A percentile compares a stretch with the other conserved stretches of the same genome.
Conservation (phyloP, 768 basidiomycete species). For the Lentinula lateritia region DNA sequence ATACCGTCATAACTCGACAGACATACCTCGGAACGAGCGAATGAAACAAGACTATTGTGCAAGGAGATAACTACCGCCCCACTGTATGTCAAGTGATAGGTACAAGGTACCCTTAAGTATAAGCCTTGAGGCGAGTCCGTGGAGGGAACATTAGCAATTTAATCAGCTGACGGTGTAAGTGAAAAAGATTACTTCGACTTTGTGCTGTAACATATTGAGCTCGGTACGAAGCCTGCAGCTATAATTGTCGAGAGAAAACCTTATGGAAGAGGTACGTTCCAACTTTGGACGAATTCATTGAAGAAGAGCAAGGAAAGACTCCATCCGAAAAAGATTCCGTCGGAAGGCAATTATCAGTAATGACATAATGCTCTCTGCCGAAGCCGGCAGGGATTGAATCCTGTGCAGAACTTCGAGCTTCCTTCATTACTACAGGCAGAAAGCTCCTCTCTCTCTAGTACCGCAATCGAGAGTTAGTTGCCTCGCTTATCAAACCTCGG, state of each 20-base stretch:
- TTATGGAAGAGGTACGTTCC: constrained; percentile 21
- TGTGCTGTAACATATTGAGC: not conserved
- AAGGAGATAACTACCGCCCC: not conserved
- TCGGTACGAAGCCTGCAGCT: not conserved
- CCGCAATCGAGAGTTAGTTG: too few species aligned
- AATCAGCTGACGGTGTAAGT: not conserved
- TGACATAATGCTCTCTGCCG: too few species aligned
- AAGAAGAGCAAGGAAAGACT: too few species aligned
- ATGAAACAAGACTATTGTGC: not conserved
- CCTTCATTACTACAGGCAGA: too few species aligned
- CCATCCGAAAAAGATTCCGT: too few species aligned
- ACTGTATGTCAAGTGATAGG: not conserved
- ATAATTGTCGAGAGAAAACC: not conserved
- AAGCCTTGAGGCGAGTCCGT: not conserved
- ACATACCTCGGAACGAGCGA: not conserved
- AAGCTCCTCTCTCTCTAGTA: too few species aligned
- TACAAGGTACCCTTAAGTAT: not conserved
- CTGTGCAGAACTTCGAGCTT: too few species aligned
- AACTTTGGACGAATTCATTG: too few species aligned
- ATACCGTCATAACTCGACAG: not conserved
- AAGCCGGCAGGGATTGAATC: too few species aligned
- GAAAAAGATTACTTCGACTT: not conserved
- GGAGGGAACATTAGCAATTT: not conserved
- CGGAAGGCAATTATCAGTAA: too few species aligned
- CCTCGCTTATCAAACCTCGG: too few species aligned